Evolutionary conservation across 2,329 filamentous ascomycete species (phyloP).

Genomic region (Pseudogymnoascus sp.): DNA sequence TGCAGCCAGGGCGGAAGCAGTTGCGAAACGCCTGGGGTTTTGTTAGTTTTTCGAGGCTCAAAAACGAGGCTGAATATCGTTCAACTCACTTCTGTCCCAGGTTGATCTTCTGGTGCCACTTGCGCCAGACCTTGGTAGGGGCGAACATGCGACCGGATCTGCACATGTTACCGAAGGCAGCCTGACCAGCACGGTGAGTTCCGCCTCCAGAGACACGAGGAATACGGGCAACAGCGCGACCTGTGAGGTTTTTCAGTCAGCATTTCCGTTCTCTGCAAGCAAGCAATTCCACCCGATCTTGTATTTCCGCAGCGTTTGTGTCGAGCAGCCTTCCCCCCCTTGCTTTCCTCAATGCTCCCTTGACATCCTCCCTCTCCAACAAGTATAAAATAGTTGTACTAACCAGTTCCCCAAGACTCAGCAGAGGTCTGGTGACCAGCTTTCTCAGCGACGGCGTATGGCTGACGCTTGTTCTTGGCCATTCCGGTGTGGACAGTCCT

Average conservation of each 20-base stretch:
- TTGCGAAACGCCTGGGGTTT: conserved; percentile 75
- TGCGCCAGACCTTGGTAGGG: conserved; percentile 99
- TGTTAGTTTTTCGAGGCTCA: conserved; percentile 22
- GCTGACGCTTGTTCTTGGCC: conserved; percentile 99
- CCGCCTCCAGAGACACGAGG: conserved; percentile 99
- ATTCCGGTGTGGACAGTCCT: conserved; percentile 88
- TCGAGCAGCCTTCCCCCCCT: background rate
- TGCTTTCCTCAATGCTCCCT: background rate
- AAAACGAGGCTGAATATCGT: conserved; percentile 11
- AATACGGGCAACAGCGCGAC: conserved; percentile 99
- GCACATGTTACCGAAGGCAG: conserved; percentile 99
- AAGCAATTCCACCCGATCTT: background rate
- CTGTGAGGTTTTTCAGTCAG: conserved; percentile 36
- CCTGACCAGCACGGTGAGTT: conserved; percentile 99
- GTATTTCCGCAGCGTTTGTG: background rate
- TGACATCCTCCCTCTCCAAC: background rate
- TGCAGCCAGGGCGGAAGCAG: conserved; percentile 91
- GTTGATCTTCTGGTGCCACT: conserved; percentile 99
- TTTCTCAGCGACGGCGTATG: conserved; percentile 99
- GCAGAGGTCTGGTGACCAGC: conserved; percentile 99
- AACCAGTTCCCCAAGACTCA: conserved; percentile 99
- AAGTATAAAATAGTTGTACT: conserved; percentile 36
- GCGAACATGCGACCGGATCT: conserved; percentile 99
- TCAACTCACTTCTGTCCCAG: conserved; percentile 79
- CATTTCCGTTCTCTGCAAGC: background rate